Evolutionary conservation across 139 green algal species (phyloP), one percentile per base, ranked within the genome.

Genomic region (Edaphochlamys debaryana): DNA sequence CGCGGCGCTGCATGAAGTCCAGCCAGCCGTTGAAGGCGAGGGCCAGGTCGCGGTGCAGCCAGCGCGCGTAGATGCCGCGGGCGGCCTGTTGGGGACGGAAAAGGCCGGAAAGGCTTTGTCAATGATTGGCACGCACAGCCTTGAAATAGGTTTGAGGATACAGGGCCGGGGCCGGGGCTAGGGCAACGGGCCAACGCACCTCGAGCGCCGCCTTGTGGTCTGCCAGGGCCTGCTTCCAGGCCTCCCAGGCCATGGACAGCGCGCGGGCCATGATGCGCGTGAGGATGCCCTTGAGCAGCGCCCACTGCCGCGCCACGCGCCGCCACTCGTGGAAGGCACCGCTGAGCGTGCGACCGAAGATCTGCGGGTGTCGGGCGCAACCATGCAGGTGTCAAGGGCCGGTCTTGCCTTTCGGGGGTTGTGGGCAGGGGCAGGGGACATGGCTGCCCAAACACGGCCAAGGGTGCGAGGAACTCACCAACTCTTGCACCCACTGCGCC

Each of bases 261-360:
- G 58, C 1, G 32, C 77, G 77, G 23, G 32, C 27, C 77, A 75
- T 52, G 34, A 64, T 41, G 45, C 77, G 77, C 17, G 34, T 48
- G 45, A 83, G 64, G 64, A 83, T 67, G 64, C 77, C 64, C 45
- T 40, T 54, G 32, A 83, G 77, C 41, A 34, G 45, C 6, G 6
- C 0, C 45, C 32, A 67, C 3, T 13, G 77, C n/a, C 9, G 4
- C 6, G 64, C 17, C 22, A 34, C 42, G 20, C 17, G 20, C 29
- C 48, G 63, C 77, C 77, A 83, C 4, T 20, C 32, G 11, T 22
- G 2, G 30, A 83, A 54, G 8, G 27, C 19, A 3, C 1, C 41
- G 4, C 48, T 45, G 40, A 67, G 62, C 41, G 60, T 66, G 36
- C 48, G 62, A 22, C 58, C 23, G 3, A 45, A 36, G 37, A 38